Conservation (phyloP, 2,329 filamentous ascomycete genomes). For the Penicillium sp. region DNA sequence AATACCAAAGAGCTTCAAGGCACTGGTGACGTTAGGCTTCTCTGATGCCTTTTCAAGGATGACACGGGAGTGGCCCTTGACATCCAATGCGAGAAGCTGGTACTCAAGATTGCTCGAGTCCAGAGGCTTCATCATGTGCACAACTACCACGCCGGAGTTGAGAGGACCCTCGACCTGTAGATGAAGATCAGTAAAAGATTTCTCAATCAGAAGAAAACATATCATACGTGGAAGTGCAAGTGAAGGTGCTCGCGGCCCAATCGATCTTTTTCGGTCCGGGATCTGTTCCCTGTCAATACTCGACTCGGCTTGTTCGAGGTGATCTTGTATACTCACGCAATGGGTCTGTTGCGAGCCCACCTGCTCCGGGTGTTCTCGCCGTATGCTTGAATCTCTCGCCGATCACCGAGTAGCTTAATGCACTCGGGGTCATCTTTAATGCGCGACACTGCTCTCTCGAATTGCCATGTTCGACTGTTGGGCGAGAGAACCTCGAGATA, state of each 20-base stretch:
- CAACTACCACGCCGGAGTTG: slow-evolving; percentile 70
- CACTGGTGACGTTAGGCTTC: slow-evolving; percentile 40
- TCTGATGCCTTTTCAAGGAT: slow-evolving; percentile 49
- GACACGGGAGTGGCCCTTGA: slow-evolving; percentile 61
- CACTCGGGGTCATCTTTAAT: slow-evolving; percentile 74
- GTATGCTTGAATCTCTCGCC: slow-evolving; percentile 74
- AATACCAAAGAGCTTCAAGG: slow-evolving; percentile 54
- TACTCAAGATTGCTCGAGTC: slow-evolving; percentile 73
- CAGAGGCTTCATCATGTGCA: slow-evolving; percentile 73
- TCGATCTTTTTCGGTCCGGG: slow-evolving; percentile 67
- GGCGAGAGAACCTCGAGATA: slow-evolving; percentile 82
- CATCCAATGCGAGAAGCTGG: slow-evolving; percentile 75
- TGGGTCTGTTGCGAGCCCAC: slow-evolving; percentile 68
- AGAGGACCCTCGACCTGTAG: slow-evolving; percentile 73
- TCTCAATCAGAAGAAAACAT: neutral
- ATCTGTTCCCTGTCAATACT: slow-evolving; percentile 46
- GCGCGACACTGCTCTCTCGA: slow-evolving; percentile 80
- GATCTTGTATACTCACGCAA: slow-evolving; percentile 45
- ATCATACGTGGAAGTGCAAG: slow-evolving; percentile 78
- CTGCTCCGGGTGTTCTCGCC: slow-evolving; percentile 80
- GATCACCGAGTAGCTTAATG: slow-evolving; percentile 71
- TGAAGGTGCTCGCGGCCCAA: slow-evolving; percentile 76
- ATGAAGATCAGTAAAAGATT: neutral
- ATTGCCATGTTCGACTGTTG: slow-evolving; percentile 82
- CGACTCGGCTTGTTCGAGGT: neutral